Evolutionary conservation across 1,139 yeast species (phyloP).

Genomic region (Meyerozyma carpophila): DNA sequence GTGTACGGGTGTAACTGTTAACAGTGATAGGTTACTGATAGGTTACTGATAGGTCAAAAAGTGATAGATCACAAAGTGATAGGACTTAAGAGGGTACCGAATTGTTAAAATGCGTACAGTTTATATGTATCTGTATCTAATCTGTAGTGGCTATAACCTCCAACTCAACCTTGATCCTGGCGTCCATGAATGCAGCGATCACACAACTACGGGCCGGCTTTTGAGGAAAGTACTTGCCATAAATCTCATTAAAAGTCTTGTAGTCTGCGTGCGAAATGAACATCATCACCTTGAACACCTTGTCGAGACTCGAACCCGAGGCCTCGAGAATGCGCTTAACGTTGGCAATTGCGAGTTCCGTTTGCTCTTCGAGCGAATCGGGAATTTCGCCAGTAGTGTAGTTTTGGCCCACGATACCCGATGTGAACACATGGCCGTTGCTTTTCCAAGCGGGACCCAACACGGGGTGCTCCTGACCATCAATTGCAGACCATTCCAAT

Average conservation of each 20-base stretch:
- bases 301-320: slow-evolving; percentile 45
- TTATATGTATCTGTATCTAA: slow-evolving; percentile 8
- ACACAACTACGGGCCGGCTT: slow-evolving; percentile 57
- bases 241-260: slow-evolving; percentile 41
- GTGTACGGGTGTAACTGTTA: neutral
- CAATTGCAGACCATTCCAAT: slow-evolving; percentile 36
- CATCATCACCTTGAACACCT: slow-evolving; percentile 47
- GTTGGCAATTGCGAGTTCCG: slow-evolving; percentile 40
- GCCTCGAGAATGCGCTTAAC: slow-evolving; percentile 39
- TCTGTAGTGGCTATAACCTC: slow-evolving; percentile 31
- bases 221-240: slow-evolving; percentile 39
- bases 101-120: no score
- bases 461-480: slow-evolving; percentile 28
- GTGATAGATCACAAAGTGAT: no score
- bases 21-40: neutral
- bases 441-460: slow-evolving; percentile 44
- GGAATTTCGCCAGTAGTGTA: slow-evolving; percentile 33
- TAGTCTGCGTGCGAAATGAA: slow-evolving; percentile 44
- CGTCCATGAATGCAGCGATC: slow-evolving; percentile 29
- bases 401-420: slow-evolving; percentile 32
- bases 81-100: no score
- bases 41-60: no score
- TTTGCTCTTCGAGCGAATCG: slow-evolving; percentile 37
- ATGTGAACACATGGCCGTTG: slow-evolving; percentile 48
- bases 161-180: slow-evolving; percentile 28